Conservation (phyloP, 2,329 filamentous ascomycete species). For the Pleurostoma richardsiae region DNA sequence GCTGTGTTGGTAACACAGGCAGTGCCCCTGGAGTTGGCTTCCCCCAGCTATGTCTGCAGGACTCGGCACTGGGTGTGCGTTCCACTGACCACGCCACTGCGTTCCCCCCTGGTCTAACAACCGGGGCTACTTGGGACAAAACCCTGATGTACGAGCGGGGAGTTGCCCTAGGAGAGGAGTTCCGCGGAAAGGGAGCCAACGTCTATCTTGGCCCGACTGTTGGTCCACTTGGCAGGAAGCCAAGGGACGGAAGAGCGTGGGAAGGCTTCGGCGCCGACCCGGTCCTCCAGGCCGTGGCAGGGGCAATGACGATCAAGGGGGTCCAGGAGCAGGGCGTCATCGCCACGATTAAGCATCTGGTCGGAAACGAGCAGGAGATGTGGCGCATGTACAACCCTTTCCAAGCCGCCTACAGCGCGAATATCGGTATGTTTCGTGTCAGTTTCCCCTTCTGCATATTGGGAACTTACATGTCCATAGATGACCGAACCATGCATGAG, state of each 20-base stretch:
- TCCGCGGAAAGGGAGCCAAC: conserved; percentile 68
- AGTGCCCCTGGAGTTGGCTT: conserved; percentile 67
- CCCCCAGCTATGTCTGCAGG: conserved; percentile 66
- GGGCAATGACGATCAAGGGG: conserved; percentile 69
- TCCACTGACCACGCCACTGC: conserved; percentile 71
- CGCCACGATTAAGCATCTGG: conserved; percentile 75
- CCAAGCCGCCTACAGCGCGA: conserved; percentile 48
- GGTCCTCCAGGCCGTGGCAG: conserved; percentile 64
- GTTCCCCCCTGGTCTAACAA: conserved; percentile 75
- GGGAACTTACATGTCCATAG: conserved; percentile 19
- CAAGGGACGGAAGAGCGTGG: conserved; percentile 69
- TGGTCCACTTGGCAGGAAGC: conserved; percentile 67
- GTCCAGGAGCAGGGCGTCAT: conserved; percentile 80
- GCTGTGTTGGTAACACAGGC: conserved; percentile 73
- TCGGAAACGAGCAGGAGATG: conserved; percentile 67
- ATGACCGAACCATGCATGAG: conserved; percentile 72
- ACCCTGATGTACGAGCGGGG: conserved; percentile 63
- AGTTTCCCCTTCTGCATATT: neutral
- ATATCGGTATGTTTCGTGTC: conserved; percentile 33
- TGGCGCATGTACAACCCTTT: conserved; percentile 23
- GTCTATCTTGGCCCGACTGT: conserved; percentile 67
- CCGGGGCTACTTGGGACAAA: conserved; percentile 72
- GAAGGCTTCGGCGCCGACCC: conserved; percentile 71
- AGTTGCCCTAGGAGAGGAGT: conserved; percentile 65
- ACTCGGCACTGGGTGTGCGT: conserved; percentile 66